phyloP scores from a whole-genome alignment of 192 early-diverging fungal species.

The Dimargaris cristalligena region DNA sequence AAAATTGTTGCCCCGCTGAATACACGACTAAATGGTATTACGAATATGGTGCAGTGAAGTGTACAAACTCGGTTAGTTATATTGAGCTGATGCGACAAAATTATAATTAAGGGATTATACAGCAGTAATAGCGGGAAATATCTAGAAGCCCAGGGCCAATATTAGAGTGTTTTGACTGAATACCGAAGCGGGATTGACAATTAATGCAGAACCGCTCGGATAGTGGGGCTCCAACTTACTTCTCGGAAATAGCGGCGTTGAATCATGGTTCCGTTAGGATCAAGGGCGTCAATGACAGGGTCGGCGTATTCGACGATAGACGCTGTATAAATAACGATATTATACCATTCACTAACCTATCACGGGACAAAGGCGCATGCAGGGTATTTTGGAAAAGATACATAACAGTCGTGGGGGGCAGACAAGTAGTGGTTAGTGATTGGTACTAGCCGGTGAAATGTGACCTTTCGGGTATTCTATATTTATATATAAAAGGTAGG shows the following conservation, averaged over 20 bases:
- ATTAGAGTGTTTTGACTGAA: neutral
- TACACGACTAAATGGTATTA: conserved; percentile 40
- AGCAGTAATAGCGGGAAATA: neutral
- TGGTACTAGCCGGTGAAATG: neutral
- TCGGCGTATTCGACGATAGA: conserved; percentile 88
- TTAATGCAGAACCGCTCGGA: neutral
- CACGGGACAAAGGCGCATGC: neutral
- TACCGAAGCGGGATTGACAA: neutral
- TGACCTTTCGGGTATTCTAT: neutral
- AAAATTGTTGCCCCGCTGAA: conserved; percentile 44
- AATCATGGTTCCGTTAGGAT: conserved; percentile 48
- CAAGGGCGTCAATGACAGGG: conserved; percentile 81
- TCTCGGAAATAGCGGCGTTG: conserved; percentile 65
- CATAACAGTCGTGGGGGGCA: neutral
- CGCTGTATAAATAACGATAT: conserved; percentile 79
- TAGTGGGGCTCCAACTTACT: conserved; percentile 20
- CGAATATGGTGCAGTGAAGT: neutral
- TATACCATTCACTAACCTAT: conserved; percentile 76
- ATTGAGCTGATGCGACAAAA: neutral
- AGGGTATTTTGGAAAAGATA: neutral
- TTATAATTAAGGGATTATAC: neutral
- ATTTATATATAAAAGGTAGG: neutral
- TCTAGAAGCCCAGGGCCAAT: neutral
- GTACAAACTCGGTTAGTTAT: neutral
- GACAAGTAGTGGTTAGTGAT: too few species aligned